phyloP scores from a whole-genome alignment of 2,329 filamentous ascomycete genomes.

The Diplocarpon rosae region DNA sequence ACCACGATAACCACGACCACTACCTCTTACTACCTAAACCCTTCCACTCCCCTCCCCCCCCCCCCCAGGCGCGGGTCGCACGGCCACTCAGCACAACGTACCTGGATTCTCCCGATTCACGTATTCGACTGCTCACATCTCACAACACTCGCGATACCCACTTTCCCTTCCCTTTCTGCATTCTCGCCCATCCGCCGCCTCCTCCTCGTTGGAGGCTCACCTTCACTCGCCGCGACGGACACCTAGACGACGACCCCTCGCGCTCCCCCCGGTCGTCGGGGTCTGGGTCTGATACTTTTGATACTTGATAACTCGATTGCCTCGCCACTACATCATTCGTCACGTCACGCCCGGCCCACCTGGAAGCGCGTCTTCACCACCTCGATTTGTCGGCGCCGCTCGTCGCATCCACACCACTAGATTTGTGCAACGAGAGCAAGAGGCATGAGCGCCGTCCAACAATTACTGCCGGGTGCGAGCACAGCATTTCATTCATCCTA shows the following conservation, averaged over 20 bases:
- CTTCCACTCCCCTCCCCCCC: too few species aligned
- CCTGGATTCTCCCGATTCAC: constrained; percentile 9
- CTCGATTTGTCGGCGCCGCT: constrained; percentile 1
- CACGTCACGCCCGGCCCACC: too few species aligned
- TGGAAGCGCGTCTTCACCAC: too few species aligned
- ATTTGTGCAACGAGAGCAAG: constrained; percentile 18
- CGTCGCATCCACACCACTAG: constrained; percentile 7
- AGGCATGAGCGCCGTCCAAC: constrained; percentile 21
- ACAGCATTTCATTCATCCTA: constrained; percentile 12
- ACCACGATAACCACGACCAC: not conserved
- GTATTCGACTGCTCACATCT: constrained; percentile 17
- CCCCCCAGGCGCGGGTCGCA: constrained; percentile 17
- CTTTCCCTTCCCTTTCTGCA: not conserved
- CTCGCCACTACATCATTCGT: too few species aligned
- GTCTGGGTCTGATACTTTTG: too few species aligned
- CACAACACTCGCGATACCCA: constrained; percentile 10
- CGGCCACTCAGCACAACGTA: constrained; percentile 12
- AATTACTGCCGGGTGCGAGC: constrained; percentile 13
- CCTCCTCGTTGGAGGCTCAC: too few species aligned
- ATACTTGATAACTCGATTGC: too few species aligned
- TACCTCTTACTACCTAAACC: not conserved
- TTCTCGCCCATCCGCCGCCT: too few species aligned
- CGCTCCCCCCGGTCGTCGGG: too few species aligned
- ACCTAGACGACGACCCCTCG: too few species aligned
- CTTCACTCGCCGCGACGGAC: too few species aligned